Conservation (phyloP, 805 yeast genomes). For the Saccharomycopsis babjevae region DNA sequence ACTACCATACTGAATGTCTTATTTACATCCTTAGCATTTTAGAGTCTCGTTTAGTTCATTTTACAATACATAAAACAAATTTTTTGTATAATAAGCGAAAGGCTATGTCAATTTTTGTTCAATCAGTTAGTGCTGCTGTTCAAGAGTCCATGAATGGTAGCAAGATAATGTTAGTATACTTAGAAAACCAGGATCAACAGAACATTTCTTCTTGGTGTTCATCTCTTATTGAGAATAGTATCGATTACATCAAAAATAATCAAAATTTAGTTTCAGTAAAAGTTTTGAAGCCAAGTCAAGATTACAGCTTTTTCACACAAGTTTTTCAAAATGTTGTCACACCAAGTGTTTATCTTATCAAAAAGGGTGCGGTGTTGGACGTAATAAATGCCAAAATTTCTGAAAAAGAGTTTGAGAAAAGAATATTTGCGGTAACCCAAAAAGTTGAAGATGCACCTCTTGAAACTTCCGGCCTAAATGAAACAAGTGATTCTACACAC, state of each 20-base stretch:
- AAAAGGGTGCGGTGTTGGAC: constrained; percentile 36
- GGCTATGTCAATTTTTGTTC: neutral
- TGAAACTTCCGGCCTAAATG: neutral
- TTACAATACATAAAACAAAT: too few species aligned
- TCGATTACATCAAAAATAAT: neutral
- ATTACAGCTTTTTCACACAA: constrained; percentile 40
- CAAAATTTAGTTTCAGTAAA: constrained; percentile 25
- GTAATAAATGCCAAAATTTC: constrained; percentile 29
- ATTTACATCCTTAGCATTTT: too few species aligned
- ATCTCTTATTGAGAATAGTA: neutral
- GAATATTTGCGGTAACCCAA: constrained; percentile 18
- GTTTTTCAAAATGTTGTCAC: constrained; percentile 41
- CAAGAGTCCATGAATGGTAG: neutral
- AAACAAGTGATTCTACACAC: neutral
- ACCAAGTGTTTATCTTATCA: constrained; percentile 52
- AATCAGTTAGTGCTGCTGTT: neutral
- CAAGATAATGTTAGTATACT: neutral
- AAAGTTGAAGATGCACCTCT: too few species aligned
- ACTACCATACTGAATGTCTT: too few species aligned
- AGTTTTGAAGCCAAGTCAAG: constrained; percentile 32
- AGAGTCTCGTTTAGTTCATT: too few species aligned
- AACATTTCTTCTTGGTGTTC: neutral
- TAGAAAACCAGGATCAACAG: neutral
- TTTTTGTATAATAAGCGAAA: neutral
- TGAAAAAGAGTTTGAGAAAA: constrained; percentile 23